A percentile compares a stretch with the other conserved stretches of the same genome.
Evolutionary conservation across 495 filamentous ascomycete species (phyloP).

Genomic region (Daldinia childiae): DNA sequence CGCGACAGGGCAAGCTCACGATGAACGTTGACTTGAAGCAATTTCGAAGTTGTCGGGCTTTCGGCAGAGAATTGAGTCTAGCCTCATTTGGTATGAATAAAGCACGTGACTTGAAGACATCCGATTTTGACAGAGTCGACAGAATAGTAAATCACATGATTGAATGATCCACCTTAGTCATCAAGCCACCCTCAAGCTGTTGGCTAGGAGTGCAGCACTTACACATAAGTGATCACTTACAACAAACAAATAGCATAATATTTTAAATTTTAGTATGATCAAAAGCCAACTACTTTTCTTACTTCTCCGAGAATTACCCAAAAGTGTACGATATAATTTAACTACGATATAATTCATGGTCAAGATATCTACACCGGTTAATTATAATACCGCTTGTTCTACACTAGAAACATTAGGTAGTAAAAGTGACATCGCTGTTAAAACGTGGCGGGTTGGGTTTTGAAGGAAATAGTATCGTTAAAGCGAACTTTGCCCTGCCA

Average conservation of each 20-base stretch:
- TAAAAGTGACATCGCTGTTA: slow-evolving; percentile 7
- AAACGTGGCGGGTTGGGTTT: slow-evolving; percentile 15
- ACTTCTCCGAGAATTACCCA: no score
- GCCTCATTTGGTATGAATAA: slow-evolving; percentile 24
- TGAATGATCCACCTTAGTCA: slow-evolving; percentile 22
- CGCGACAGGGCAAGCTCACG: slow-evolving; percentile 47
- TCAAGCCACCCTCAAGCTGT: neutral
- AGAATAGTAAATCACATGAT: slow-evolving; percentile 17
- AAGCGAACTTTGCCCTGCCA: slow-evolving; percentile 37
- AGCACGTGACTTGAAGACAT: slow-evolving; percentile 31
- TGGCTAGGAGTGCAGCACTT: neutral
- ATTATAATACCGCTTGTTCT: neutral
- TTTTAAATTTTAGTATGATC: neutral
- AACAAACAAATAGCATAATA: neutral
- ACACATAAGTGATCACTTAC: neutral
- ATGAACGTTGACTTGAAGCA: slow-evolving; percentile 48
- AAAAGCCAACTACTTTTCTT: no score
- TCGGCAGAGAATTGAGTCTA: slow-evolving; percentile 44
- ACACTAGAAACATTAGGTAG: slow-evolving; percentile 2
- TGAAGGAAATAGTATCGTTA: slow-evolving; percentile 11
- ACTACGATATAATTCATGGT: no score
- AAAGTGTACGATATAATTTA: no score
- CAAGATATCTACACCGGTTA: neutral
- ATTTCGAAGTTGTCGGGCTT: slow-evolving; percentile 56
- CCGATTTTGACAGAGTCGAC: neutral